Evolutionary conservation across 1,139 yeast genomes (phyloP), one percentile per base, ranked within the genome.

Genomic region (Debaryomyces robertsiae): DNA sequence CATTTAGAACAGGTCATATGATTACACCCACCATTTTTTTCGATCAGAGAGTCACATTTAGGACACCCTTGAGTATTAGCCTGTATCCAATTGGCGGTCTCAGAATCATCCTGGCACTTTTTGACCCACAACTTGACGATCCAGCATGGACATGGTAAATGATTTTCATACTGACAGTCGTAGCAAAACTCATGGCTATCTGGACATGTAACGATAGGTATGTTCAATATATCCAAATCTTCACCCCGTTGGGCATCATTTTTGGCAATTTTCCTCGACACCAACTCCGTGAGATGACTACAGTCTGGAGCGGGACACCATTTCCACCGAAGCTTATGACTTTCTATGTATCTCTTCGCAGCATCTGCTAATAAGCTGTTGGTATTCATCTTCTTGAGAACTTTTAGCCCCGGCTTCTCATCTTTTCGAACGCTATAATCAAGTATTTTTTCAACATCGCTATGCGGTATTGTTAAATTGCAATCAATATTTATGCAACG

Each of bases 251-350:
- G 62, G 14, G 73, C 74, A 28, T 67, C 54, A 7, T 53, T 17
- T 38, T 52, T 29, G 48, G 61, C 54, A 43, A 66, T 48, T 43
- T 55, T 39, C 6, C 41, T 39, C 3, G 74, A 73, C 4, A 61
- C 46, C 32, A 81, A 62, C 52, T 81, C 81, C 10, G 86, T 69
- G 24, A 88, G 73, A 42, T 71, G 66, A 29, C 72, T 70, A 60
- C 98, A 93, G 54, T 87, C 95, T 0, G 95, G 85, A 1, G 86
- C 84, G 0, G 97, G 97, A 60, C 98, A 93, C 85, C 93, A 84
- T 49, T 76, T 77, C 50, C 73, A 75, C 29, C 66, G 67, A 30
- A 70, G 69, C 44, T 75, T 75, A 42, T 75, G 72, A 1, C 61
- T 50, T 32, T 77, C 79, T 15, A 88, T 77, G 50, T 71, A 81